A percentile compares a stretch with the other conserved stretches of the same genome.
Conservation (phyloP, 495 filamentous ascomycete species). For the Aspergillus egyptiacus region DNA sequence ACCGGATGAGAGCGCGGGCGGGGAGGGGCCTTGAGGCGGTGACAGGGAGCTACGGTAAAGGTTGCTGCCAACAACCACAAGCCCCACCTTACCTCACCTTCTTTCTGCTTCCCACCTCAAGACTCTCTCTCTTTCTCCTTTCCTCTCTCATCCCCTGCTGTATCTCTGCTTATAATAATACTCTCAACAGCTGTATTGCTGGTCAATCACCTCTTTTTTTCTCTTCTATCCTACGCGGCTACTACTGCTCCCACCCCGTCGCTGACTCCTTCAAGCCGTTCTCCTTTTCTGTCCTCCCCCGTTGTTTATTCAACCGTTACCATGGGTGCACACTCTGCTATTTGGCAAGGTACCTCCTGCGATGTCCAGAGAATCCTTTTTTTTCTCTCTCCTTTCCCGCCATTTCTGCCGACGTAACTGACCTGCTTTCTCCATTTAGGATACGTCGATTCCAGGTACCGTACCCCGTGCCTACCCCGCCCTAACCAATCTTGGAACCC, state of each 20-base stretch:
- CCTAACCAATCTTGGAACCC: constrained; percentile 9
- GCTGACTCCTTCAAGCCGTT: constrained; percentile 30
- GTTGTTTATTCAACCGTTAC: constrained; percentile 23
- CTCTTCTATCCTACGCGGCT: not conserved
- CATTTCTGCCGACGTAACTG: constrained; percentile 10
- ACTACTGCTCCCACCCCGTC: not conserved
- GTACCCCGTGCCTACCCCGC: constrained; percentile 17
- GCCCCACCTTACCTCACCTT: constrained; percentile 19
- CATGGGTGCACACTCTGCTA: constrained; percentile 38
- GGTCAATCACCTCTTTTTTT: constrained; percentile 3
- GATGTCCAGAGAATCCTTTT: not conserved
- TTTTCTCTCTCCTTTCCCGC: too few species aligned
- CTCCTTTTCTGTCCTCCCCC: constrained; percentile 13
- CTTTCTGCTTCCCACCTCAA: constrained; percentile 20
- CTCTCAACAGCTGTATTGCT: constrained; percentile 8
- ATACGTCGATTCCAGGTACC: constrained; percentile 64
- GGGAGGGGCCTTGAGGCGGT: not conserved
- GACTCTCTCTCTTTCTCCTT: constrained; percentile 16
- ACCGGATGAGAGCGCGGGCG: not conserved
- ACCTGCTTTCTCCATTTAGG: constrained; percentile 34
- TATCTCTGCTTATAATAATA: constrained; percentile 2
- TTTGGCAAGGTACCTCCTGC: constrained; percentile 52
- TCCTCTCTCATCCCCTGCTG: constrained; percentile 8
- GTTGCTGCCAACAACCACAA: constrained; percentile 23
- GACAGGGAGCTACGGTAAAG: not conserved